These are phyloP conservation scores for Pterulicium gracile DNA, from an alignment of 1,284 basidiomycete genomes.

Conservation along the genomic window DNA sequence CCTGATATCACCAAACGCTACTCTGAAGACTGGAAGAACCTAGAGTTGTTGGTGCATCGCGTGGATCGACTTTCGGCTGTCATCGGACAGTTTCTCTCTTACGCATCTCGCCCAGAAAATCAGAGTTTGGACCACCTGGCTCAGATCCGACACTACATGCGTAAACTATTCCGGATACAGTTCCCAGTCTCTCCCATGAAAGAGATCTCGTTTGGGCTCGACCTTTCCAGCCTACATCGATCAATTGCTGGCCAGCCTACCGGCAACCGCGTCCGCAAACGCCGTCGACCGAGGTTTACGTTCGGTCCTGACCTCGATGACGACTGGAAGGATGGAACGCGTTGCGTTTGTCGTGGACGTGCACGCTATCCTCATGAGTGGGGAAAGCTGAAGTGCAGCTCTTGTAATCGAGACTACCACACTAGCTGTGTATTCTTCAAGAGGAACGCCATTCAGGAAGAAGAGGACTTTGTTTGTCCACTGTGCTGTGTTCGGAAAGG, in stretches of 20 bases:
- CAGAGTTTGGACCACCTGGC: conserved; percentile 63
- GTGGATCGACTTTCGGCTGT: conserved; percentile 60
- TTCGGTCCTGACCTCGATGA: conserved; percentile 69
- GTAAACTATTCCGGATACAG: conserved; percentile 74
- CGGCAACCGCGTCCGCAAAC: conserved; percentile 42
- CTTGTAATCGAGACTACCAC: conserved; percentile 58
- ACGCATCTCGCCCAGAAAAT: conserved; percentile 52
- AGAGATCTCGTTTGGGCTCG: conserved; percentile 68
- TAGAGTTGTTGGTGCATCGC: conserved; percentile 66
- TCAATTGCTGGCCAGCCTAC: conserved; percentile 59
- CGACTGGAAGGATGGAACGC: conserved; percentile 64
- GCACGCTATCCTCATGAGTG: conserved; percentile 47
- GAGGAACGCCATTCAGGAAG: conserved; percentile 13
- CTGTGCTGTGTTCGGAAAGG: conserved; percentile 67
- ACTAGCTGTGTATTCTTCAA: conserved; percentile 68
- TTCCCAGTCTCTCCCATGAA: conserved; percentile 70
- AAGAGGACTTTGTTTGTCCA: conserved; percentile 50
- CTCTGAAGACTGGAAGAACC: conserved; percentile 64
- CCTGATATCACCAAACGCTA: conserved; percentile 67
- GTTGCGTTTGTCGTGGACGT: conserved; percentile 70
- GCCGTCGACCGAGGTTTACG: conserved; percentile 55
- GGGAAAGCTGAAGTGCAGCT: conserved; percentile 54
- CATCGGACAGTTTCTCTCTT: conserved; percentile 70
- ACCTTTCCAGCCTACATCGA: conserved; percentile 68
- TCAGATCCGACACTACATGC: conserved; percentile 78